Percentiles rank a stretch among this genome's conserved stretches.
Evolutionary conservation across 2,329 filamentous ascomycete genomes (phyloP).

Genomic region (Mycosphaerelloides madeirae): DNA sequence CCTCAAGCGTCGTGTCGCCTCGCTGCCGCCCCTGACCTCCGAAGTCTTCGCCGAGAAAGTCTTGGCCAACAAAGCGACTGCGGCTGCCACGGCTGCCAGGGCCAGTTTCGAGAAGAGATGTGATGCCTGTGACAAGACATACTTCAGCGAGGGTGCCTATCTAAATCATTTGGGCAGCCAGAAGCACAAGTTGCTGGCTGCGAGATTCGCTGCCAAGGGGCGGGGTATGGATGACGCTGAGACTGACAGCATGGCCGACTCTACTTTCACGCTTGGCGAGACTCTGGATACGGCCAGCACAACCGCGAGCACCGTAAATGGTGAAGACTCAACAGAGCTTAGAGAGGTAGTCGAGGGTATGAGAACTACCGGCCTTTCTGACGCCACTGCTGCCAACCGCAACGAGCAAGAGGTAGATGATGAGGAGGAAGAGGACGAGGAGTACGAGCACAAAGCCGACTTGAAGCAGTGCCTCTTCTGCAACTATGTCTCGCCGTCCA

Average conservation of each 20-base stretch:
- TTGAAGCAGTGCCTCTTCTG: slow-evolving; percentile 75
- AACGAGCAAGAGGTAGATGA: slow-evolving; percentile 16
- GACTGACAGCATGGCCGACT: slow-evolving; percentile 70
- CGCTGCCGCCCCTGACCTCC: slow-evolving; percentile 82
- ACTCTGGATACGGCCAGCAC: slow-evolving; percentile 56
- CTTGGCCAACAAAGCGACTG: slow-evolving; percentile 78
- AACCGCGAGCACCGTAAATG: slow-evolving; percentile 43
- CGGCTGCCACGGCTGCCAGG: slow-evolving; percentile 78
- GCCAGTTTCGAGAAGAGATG: slow-evolving; percentile 84
- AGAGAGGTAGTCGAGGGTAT: slow-evolving; percentile 72
- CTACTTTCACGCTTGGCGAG: slow-evolving; percentile 85
- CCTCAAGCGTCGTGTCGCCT: slow-evolving; percentile 87
- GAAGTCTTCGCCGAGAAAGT: slow-evolving; percentile 96
- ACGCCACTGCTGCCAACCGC: neutral
- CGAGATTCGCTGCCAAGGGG: slow-evolving; percentile 41
- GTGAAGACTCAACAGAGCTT: slow-evolving; percentile 61
- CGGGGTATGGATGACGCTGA: slow-evolving; percentile 55
- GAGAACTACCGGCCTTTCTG: slow-evolving; percentile 51
- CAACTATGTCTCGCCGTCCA: slow-evolving; percentile 73
- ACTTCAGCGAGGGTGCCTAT: slow-evolving; percentile 94
- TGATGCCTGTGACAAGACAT: slow-evolving; percentile 79
- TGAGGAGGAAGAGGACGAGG: slow-evolving; percentile 34
- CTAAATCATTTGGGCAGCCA: slow-evolving; percentile 86
- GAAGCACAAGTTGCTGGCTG: slow-evolving; percentile 73
- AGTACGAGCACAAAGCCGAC: slow-evolving; percentile 37